Evolutionary conservation across 2,329 filamentous ascomycete species (phyloP).

Genomic region (Fusarium anguioides): DNA sequence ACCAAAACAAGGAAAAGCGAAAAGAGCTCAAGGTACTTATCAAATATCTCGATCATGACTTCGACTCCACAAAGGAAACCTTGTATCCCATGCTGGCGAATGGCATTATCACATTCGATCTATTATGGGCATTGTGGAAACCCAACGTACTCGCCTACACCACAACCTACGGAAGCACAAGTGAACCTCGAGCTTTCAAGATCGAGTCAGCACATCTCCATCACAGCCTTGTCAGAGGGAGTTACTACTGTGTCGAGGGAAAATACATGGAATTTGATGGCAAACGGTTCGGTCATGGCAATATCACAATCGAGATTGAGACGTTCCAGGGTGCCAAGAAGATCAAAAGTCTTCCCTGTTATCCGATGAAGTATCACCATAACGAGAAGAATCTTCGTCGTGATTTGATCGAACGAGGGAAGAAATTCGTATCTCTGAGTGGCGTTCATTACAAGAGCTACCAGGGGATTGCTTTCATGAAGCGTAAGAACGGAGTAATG

Average conservation of each 20-base stretch:
- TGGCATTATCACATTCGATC: conserved; percentile 87
- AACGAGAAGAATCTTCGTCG: conserved; percentile 72
- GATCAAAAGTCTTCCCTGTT: conserved; percentile 81
- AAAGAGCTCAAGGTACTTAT: conserved; percentile 78
- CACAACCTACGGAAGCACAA: conserved; percentile 78
- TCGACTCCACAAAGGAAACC: conserved; percentile 78
- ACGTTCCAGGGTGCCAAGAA: conserved; percentile 84
- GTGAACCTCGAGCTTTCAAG: conserved; percentile 85
- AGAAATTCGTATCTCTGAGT: conserved; percentile 83
- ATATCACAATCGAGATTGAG: conserved; percentile 74
- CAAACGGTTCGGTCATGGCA: conserved; percentile 83
- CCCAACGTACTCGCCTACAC: conserved; percentile 84
- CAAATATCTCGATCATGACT: conserved; percentile 84
- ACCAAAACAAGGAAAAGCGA: conserved; percentile 67
- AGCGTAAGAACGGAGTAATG: conserved; percentile 75
- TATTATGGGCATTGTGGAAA: conserved; percentile 90
- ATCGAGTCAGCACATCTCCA: conserved; percentile 81
- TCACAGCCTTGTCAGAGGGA: conserved; percentile 74
- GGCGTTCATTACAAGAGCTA: conserved; percentile 87
- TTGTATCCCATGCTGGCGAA: conserved; percentile 83
- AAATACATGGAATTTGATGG: conserved; percentile 90
- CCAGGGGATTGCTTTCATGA: conserved; percentile 86
- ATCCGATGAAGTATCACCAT: conserved; percentile 83
- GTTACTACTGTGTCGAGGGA: conserved; percentile 81
- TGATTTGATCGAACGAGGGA: conserved; percentile 81